Conservation (phyloP, 768 basidiomycete genomes). For the Royoungia palumana region DNA sequence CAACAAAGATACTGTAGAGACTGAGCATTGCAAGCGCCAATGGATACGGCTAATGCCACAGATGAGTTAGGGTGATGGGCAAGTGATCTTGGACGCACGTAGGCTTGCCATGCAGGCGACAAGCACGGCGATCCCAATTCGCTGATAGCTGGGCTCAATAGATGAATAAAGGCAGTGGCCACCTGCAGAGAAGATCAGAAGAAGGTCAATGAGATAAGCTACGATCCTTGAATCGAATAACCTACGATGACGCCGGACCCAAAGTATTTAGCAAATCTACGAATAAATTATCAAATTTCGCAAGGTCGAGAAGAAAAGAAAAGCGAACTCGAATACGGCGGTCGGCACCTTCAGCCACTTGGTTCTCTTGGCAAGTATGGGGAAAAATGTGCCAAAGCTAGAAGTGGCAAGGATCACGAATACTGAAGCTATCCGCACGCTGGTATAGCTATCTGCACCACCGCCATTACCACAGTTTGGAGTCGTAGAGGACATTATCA, state of each 20-base stretch:
- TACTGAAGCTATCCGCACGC: constrained; percentile 65
- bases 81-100: constrained; percentile 47
- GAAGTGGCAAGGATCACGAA: constrained; percentile 71
- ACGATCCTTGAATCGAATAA: constrained; percentile 4
- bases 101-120: constrained; percentile 61
- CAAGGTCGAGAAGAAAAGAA: background rate
- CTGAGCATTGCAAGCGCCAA: constrained; percentile 77
- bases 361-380: constrained; percentile 56
- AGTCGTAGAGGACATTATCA: constrained; percentile 23
- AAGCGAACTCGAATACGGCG: constrained; percentile 62
- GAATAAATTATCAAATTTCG: constrained; percentile 1
- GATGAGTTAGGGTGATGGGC: background rate
- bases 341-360: constrained; percentile 38
- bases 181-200: constrained; percentile 52
- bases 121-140: constrained; percentile 73
- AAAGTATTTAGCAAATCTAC: constrained; percentile 84
- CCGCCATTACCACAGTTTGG: constrained; percentile 60
- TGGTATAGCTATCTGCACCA: constrained; percentile 45
- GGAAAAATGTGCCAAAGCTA: constrained; percentile 62
- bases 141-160: constrained; percentile 71
- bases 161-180: constrained; percentile 86
- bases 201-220: no score
- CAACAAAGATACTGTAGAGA: constrained; percentile 79
- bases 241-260: constrained; percentile 85
- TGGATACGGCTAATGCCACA: constrained; percentile 62